phyloP scores from a whole-genome alignment of 1,284 basidiomycete species.

The Polyporus tsugae region DNA sequence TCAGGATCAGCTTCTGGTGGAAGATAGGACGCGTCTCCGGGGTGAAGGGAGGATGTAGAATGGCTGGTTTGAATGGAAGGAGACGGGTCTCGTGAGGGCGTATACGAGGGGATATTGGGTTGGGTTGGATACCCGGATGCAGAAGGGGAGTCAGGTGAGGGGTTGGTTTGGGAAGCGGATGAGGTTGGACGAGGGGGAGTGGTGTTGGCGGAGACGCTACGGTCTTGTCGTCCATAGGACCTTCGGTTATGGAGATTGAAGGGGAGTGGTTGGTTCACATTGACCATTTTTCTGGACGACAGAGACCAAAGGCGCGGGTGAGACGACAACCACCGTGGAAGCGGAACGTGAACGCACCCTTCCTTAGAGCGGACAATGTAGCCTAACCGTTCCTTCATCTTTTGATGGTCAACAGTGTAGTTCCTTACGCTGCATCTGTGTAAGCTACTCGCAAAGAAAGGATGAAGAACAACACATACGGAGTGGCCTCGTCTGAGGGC shows the following conservation, averaged over 20 bases:
- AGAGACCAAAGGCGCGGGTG: constrained; percentile 1
- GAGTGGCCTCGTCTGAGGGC: constrained; percentile 38
- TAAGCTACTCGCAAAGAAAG: constrained; percentile 2
- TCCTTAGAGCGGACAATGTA: constrained; percentile 70
- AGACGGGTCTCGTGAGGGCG: constrained; percentile 38
- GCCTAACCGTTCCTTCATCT: constrained; percentile 60
- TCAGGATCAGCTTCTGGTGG: constrained; percentile 40
- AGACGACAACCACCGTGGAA: constrained; percentile 13
- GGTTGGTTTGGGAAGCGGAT: constrained; percentile 20
- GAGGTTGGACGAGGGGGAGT: constrained; percentile 37
- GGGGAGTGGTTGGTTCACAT: constrained; percentile 66
- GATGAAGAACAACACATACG: constrained; percentile 19
- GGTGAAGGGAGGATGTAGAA: constrained; percentile 42
- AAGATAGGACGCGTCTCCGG: constrained; percentile 43
- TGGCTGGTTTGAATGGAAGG: constrained; percentile 43
- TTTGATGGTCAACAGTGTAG: constrained; percentile 56
- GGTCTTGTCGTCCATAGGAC: constrained; percentile 41
- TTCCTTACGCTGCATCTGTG: constrained; percentile 22
- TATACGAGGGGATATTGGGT: constrained; percentile 32
- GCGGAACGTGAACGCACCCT: constrained; percentile 52
- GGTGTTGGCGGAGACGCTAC: constrained; percentile 36
- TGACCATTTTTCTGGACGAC: constrained; percentile 72
- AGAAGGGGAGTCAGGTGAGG: constrained; percentile 24
- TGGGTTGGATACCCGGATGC: constrained; percentile 16
- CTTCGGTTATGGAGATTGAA: constrained; percentile 69